phyloP scores from a whole-genome alignment of 305 asterid genomes.

The Solanum hybrid region DNA sequence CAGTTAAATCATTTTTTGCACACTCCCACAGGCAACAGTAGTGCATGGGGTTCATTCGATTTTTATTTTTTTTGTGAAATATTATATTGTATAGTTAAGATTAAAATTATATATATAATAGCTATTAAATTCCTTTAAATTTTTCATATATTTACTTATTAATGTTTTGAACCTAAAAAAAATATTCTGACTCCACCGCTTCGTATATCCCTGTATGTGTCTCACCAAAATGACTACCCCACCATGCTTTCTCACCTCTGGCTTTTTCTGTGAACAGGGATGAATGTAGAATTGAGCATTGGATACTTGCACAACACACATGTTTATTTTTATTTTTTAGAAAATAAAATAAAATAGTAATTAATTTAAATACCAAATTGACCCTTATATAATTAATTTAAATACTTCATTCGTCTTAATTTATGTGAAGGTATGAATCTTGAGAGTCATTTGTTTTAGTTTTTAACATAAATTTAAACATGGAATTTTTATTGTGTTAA shows the following conservation, averaged over 20 bases:
- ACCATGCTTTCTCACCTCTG: neutral
- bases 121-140: neutral
- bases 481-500: neutral
- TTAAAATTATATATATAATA: neutral
- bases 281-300: neutral
- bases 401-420: neutral
- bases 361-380: neutral
- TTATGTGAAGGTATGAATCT: neutral
- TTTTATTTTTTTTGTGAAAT: neutral
- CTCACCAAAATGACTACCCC: neutral
- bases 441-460: neutral
- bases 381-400: neutral
- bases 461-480: neutral
- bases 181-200: neutral
- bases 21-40: neutral
- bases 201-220: fast-evolving
- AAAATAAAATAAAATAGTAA: neutral
- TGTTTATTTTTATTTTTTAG: neutral
- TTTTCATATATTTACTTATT: too few species aligned
- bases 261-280: neutral
- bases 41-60: neutral
- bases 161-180: too few species aligned
- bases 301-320: neutral
- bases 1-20: too few species aligned
- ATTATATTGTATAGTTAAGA: neutral